phyloP scores from a whole-genome alignment of 1,284 basidiomycete species.

The Moesziomyces antarcticus region DNA sequence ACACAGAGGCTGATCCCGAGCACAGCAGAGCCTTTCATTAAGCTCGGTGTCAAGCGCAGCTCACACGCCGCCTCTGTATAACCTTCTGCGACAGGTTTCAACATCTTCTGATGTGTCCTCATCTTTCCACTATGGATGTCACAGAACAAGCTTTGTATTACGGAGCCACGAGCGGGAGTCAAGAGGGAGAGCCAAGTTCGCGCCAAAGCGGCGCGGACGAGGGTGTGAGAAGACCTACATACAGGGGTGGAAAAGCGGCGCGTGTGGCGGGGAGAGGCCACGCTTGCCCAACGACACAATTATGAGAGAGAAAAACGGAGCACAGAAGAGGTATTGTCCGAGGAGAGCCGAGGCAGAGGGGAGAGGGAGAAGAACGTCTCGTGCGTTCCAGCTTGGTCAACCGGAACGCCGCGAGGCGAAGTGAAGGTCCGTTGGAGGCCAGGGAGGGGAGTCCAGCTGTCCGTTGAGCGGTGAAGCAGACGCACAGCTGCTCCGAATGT shows the following conservation, averaged over 20 bases:
- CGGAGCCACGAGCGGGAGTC: background rate
- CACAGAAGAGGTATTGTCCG: constrained; percentile 9
- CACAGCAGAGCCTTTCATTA: too few relatives aligned
- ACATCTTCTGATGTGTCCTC: too few relatives aligned
- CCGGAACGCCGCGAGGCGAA: background rate
- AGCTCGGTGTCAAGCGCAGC: too few relatives aligned
- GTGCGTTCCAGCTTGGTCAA: background rate
- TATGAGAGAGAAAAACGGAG: background rate
- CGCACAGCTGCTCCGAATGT: background rate
- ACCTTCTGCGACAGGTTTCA: too few relatives aligned
- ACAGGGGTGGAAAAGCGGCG: constrained; percentile 7
- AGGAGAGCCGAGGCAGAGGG: background rate
- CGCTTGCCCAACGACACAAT: background rate
- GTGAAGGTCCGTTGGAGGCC: background rate
- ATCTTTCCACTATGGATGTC: too few relatives aligned
- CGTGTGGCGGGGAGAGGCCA: background rate
- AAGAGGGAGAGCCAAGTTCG: background rate
- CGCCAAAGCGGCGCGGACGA: too few relatives aligned
- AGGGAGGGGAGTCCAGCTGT: background rate
- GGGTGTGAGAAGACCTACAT: constrained; percentile 8
- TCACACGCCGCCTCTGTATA: too few relatives aligned
- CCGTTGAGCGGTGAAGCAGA: background rate
- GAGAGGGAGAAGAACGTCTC: background rate
- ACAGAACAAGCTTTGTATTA: constrained; percentile 3
- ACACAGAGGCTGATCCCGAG: too few relatives aligned